phyloP scores from a whole-genome alignment of 1,284 basidiomycete genomes.

The Porphyrellus sp. region DNA sequence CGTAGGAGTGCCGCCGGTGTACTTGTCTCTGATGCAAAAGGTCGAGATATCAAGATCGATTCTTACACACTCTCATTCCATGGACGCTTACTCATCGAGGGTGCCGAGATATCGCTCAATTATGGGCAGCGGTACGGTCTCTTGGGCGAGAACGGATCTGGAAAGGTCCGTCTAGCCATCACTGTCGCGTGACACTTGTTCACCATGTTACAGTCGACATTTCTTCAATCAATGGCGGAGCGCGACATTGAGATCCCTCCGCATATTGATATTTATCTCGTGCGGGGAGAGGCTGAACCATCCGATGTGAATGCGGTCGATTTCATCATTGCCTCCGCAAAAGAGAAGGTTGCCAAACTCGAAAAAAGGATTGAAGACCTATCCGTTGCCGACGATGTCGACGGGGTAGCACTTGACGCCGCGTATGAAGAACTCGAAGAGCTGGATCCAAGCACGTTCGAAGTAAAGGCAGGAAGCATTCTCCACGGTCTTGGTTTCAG shows the following conservation, averaged over 20 bases:
- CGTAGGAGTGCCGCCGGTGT: constrained; percentile 85
- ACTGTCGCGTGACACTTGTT: constrained; percentile 5
- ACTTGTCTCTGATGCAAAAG: constrained; percentile 87
- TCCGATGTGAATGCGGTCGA: constrained; percentile 96
- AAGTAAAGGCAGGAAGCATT: constrained; percentile 93
- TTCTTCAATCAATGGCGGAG: constrained; percentile 77
- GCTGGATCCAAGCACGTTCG: constrained; percentile 93
- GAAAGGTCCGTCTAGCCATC: constrained; percentile 69
- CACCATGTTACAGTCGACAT: constrained; percentile 49
- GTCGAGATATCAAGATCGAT: constrained; percentile 97
- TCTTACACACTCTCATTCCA: constrained; percentile 97
- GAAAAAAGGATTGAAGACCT: constrained; percentile 96
- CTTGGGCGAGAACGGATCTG: constrained; percentile 95
- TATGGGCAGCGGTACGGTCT: constrained; percentile 96
- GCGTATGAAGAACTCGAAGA: constrained; percentile 98
- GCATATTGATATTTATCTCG: constrained; percentile 98
- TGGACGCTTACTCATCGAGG: constrained; percentile 90
- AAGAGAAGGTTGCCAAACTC: constrained; percentile 91
- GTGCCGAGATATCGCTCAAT: constrained; percentile 88
- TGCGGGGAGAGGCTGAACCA: constrained; percentile 93
- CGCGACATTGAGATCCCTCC: constrained; percentile 93
- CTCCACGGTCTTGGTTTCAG: constrained; percentile 96
- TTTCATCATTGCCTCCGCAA: constrained; percentile 92
- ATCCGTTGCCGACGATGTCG: constrained; percentile 84
- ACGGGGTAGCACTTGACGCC: constrained; percentile 81